These are phyloP conservation scores for Claviceps fusiformis DNA, from an alignment of 2,329 filamentous ascomycete genomes.

Conservation along the genomic window DNA sequence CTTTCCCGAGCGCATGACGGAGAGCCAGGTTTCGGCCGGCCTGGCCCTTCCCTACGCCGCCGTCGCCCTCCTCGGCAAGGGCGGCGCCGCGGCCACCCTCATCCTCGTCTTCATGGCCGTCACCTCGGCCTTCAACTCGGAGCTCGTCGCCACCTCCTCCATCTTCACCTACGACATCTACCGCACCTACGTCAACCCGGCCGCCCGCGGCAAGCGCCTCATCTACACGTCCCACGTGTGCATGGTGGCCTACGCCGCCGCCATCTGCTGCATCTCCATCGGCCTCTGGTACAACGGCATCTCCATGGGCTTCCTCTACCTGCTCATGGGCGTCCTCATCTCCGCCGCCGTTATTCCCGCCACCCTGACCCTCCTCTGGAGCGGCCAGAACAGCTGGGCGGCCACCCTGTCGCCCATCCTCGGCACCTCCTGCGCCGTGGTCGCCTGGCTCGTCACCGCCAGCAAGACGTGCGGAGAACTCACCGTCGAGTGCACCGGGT, in stretches of 20 bases:
- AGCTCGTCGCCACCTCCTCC: constrained; percentile 76
- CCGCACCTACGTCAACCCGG: constrained; percentile 72
- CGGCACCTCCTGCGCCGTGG: constrained; percentile 51
- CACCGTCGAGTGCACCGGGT: constrained; percentile 60
- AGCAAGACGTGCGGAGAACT: constrained; percentile 55
- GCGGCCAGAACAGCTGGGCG: constrained; percentile 60
- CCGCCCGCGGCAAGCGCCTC: constrained; percentile 58
- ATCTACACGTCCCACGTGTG: constrained; percentile 68
- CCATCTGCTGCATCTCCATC: constrained; percentile 67
- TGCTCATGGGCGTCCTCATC: constrained; percentile 88
- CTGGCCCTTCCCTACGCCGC: constrained; percentile 77
- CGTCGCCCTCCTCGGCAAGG: constrained; percentile 67
- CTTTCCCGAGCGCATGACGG: constrained; percentile 56
- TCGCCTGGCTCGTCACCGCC: constrained; percentile 64
- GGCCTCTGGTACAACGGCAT: constrained; percentile 63
- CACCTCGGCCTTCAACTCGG: constrained; percentile 68
- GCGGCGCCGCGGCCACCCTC: constrained; percentile 65
- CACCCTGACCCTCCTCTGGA: constrained; percentile 68
- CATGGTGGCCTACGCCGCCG: constrained; percentile 56
- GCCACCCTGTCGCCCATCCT: constrained; percentile 55
- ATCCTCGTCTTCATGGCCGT: constrained; percentile 85
- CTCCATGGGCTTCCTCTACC: constrained; percentile 77
- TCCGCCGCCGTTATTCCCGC: constrained; percentile 74
- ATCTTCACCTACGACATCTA: constrained; percentile 84
- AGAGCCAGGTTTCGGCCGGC: constrained; percentile 66